A percentile compares a stretch with the other conserved stretches of the same genome.
phyloP scores from a whole-genome alignment of 2,329 filamentous ascomycete genomes.

The Beauveria varroae region DNA sequence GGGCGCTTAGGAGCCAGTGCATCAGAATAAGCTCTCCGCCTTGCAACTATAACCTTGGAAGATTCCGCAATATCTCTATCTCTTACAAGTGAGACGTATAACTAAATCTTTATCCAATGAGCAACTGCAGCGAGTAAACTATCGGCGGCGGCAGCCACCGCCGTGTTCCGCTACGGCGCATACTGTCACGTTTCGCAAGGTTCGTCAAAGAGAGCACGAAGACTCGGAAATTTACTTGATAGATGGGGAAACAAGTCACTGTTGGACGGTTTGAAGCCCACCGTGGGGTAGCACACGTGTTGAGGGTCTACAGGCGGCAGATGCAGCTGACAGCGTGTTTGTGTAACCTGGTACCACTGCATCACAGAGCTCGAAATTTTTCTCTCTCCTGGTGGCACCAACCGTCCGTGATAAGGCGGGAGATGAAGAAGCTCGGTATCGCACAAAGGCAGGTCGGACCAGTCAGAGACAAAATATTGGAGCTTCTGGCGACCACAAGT shows the following conservation, averaged over 20 bases:
- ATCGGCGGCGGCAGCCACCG: too few species aligned
- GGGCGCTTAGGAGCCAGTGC: neutral
- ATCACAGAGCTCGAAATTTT: neutral
- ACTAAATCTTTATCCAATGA: too few species aligned
- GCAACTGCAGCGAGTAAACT: too few species aligned
- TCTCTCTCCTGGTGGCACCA: neutral
- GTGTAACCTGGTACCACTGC: constrained; percentile 3
- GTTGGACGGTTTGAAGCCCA: neutral
- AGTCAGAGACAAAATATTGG: neutral
- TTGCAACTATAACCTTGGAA: neutral
- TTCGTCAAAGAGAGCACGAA: too few species aligned
- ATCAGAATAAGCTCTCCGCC: neutral
- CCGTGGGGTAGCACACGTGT: neutral
- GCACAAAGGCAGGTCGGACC: neutral
- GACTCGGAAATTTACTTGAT: neutral
- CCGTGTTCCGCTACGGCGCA: too few species aligned
- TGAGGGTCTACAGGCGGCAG: neutral
- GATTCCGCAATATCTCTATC: neutral
- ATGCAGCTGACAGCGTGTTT: constrained; percentile 2
- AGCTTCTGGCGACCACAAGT: neutral
- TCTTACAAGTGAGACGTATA: too few species aligned
- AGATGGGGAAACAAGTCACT: neutral
- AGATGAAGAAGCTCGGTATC: neutral
- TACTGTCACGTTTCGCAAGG: too few species aligned
- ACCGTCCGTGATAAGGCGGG: neutral